Conservation (phyloP, 306 rosid species). For the Cicer bijugum region DNA sequence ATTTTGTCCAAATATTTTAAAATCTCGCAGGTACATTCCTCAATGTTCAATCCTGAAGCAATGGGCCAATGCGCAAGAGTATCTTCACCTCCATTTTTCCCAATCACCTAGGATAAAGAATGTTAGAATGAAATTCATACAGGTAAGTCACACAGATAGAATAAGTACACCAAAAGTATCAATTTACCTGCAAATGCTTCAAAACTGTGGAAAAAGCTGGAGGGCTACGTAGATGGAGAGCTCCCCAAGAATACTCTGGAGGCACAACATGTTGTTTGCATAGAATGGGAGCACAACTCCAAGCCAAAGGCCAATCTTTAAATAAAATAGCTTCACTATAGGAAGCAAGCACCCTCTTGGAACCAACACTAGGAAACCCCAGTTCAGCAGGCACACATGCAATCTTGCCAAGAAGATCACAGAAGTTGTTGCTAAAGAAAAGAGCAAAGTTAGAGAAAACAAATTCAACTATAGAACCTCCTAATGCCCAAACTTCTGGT, state of each 20-base stretch:
- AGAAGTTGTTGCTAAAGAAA: constrained; percentile 81
- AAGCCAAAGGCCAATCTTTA: constrained; percentile 94
- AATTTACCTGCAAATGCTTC: constrained; percentile 82
- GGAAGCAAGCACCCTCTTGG: constrained; percentile 88
- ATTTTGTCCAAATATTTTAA: constrained; percentile 79
- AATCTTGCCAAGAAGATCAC: constrained; percentile 82
- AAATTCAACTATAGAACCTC: constrained; percentile 86
- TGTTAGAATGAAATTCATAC: constrained; percentile 38
- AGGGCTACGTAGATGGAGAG: constrained; percentile 84
- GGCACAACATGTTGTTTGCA: constrained; percentile 69
- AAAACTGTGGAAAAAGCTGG: constrained; percentile 78
- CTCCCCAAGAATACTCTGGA: constrained; percentile 94
- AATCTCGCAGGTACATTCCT: constrained; percentile 85
- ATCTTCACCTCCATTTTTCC: constrained; percentile 93
- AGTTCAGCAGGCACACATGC: constrained; percentile 87
- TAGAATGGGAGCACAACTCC: constrained; percentile 95
- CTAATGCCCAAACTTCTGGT: constrained; percentile 80
- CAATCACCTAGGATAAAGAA: constrained; percentile 62
- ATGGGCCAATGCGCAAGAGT: constrained; percentile 97
- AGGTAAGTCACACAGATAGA: constrained; percentile 35
- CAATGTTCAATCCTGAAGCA: constrained; percentile 80
- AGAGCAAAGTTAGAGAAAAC: constrained; percentile 86
- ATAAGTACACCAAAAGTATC: constrained; percentile 34
- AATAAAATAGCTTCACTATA: constrained; percentile 79
- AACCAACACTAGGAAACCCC: constrained; percentile 83